A percentile compares a stretch with the other conserved stretches of the same genome.
phyloP scores from a whole-genome alignment of 1,284 basidiomycete species.

The Sparassis latifolia region DNA sequence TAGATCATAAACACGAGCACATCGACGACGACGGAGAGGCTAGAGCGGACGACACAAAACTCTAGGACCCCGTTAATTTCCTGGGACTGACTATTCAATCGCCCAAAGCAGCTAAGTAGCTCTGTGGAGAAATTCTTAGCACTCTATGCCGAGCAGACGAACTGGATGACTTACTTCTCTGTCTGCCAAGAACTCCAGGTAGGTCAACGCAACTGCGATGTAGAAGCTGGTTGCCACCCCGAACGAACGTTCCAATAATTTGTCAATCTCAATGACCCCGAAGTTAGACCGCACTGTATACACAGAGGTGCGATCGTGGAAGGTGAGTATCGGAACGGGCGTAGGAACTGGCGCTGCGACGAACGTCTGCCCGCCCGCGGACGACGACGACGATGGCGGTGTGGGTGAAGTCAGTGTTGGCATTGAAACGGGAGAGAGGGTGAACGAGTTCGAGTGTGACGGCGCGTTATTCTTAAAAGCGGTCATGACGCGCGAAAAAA shows the following conservation, averaged over 20 bases:
- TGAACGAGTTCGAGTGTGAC: conserved; percentile 61
- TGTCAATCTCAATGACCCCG: conserved; percentile 59
- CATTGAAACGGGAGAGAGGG: conserved; percentile 39
- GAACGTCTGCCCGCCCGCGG: conserved; percentile 4
- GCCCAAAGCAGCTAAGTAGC: conserved; percentile 22
- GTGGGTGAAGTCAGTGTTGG: conserved; percentile 13
- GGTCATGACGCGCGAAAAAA: conserved; percentile 53
- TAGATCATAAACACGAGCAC: too few species aligned
- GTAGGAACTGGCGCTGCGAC: conserved; percentile 21
- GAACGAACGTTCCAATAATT: conserved; percentile 45
- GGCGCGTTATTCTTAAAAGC: conserved; percentile 49
- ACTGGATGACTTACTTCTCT: conserved; percentile 48
- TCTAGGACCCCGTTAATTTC: too few species aligned
- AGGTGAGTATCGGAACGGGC: conserved; percentile 47
- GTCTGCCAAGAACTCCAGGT: conserved; percentile 69
- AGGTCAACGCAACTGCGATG: conserved; percentile 65
- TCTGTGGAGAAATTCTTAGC: conserved; percentile 12
- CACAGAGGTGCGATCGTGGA: conserved; percentile 64
- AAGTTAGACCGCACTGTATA: conserved; percentile 50
- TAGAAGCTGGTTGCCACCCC: conserved; percentile 75
- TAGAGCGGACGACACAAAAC: too few species aligned
- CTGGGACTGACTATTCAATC: conserved; percentile 13
- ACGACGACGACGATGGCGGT: conserved; percentile 11
- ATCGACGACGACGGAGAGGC: too few species aligned
- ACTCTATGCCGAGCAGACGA: background rate